Evolutionary conservation across 1,284 basidiomycete species (phyloP), one percentile per base, ranked within the genome.

Genomic region (Stygiomarasmius scandens): DNA sequence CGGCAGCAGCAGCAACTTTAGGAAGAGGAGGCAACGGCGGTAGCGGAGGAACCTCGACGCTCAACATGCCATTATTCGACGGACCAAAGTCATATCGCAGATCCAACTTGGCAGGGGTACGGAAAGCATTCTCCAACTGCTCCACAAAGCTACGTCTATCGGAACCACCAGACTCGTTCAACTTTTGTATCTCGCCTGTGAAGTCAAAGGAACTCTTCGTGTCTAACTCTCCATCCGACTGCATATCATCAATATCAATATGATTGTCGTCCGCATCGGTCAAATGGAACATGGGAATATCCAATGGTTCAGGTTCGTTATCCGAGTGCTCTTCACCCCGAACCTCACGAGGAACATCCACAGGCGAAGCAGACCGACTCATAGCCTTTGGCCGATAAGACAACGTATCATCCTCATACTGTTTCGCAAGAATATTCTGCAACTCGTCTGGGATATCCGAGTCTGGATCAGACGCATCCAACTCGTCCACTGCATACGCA

Each of bases 181-280:
- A 79, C 61, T 77, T 83, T 67, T 81, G 77, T 50, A 92, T 75
- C 70, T 94, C 93, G 22, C 84, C 87, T 0, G 92, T 94, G 66
- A 95, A 95, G 68, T 95, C 92, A 63, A 95, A 95, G 1, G 88
- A 90, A 64, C 83, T 85, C 71, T 87, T 89, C 0, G 89, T 90
- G 58, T 86, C 82, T 52, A 87, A 84, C 46, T 86, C 84, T 10
- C 77, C 77, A 22, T 69, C 75, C 11, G 75, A 69, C 16, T 62
- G 60, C 54, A 68, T 62, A 50, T 71, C 70, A 50, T 86, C 83
- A 11, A 78, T 65, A 44, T 82, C 80, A 0, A 69, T 72, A 8
- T 76, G 74, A 47, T 78, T 73, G 1, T 74, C 78, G 5, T 82
- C 75, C 2, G 77, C 78, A 49, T 80, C 77, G 44, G 77, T 68